phyloP scores from a whole-genome alignment of 345 rosid species.

The Lagerstroemia speciosa region DNA sequence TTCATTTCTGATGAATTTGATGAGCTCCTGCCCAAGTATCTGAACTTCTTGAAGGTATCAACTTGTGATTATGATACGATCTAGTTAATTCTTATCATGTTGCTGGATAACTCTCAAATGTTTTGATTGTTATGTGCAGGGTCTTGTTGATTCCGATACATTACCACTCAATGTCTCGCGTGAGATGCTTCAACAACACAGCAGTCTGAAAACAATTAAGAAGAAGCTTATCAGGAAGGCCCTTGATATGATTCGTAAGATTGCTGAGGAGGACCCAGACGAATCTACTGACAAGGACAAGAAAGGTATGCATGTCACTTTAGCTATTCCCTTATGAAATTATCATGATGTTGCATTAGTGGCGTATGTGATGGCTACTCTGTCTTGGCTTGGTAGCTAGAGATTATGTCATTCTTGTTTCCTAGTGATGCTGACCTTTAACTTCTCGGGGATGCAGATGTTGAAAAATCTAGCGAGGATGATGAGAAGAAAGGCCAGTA shows the following conservation, averaged over 20 bases:
- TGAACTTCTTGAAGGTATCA: conserved; percentile 80
- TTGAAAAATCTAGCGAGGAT: conserved; percentile 50
- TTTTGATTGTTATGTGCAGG: conserved; percentile 30
- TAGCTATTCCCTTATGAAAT: background rate
- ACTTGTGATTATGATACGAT: background rate
- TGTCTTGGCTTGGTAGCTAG: background rate
- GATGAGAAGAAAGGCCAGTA: conserved; percentile 89
- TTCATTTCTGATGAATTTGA: conserved; percentile 98
- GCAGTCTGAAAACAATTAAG: conserved; percentile 93
- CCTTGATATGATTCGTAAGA: conserved; percentile 84
- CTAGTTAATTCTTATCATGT: background rate
- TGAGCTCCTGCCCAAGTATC: conserved; percentile 87
- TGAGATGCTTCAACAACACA: conserved; percentile 97
- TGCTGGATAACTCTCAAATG: background rate
- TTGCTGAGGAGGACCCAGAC: conserved; percentile 91
- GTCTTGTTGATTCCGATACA: conserved; percentile 96
- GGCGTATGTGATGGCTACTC: background rate
- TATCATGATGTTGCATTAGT: background rate
- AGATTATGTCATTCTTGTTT: background rate
- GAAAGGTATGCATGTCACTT: conserved; percentile 36
- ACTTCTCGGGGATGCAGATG: conserved; percentile 26
- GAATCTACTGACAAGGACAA: conserved; percentile 64
- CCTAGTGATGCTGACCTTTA: background rate
- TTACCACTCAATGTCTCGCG: conserved; percentile 89
- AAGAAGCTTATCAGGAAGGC: conserved; percentile 96